phyloP scores from a whole-genome alignment of 2,329 filamentous ascomycete species.

The Penicillium sp. region DNA sequence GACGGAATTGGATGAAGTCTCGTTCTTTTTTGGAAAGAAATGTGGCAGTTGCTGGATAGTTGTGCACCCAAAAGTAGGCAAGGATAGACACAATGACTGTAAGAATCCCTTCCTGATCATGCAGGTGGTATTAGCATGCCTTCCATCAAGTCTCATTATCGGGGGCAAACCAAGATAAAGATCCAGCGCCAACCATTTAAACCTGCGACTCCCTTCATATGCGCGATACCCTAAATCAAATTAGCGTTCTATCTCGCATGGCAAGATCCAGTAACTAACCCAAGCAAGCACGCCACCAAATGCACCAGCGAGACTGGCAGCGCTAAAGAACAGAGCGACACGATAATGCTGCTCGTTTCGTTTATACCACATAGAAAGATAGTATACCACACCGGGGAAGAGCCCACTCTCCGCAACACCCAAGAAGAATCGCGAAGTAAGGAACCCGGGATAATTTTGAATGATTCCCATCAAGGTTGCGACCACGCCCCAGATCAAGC shows the following conservation, averaged over 20 bases:
- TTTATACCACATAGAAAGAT: slow-evolving; percentile 64
- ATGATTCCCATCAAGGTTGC: slow-evolving; percentile 51
- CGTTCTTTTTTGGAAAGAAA: slow-evolving; percentile 52
- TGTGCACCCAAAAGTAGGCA: slow-evolving; percentile 43
- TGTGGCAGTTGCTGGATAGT: slow-evolving; percentile 43
- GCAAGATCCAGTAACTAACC: slow-evolving; percentile 3
- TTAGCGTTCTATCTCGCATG: neutral
- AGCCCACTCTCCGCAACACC: slow-evolving; percentile 54
- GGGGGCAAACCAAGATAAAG: slow-evolving; percentile 53
- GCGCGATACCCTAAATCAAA: slow-evolving; percentile 45
- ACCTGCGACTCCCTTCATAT: slow-evolving; percentile 47
- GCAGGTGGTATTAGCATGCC: neutral
- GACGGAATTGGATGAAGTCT: slow-evolving; percentile 58
- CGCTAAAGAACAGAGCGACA: slow-evolving; percentile 60
- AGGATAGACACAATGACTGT: slow-evolving; percentile 56
- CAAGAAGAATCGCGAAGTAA: slow-evolving; percentile 51
- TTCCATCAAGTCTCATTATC: neutral
- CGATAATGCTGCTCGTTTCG: slow-evolving; percentile 58
- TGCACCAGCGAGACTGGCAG: slow-evolving; percentile 57
- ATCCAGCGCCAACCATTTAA: slow-evolving; percentile 62
- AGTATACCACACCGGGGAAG: slow-evolving; percentile 56
- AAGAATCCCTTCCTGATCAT: slow-evolving; percentile 62
- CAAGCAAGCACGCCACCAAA: slow-evolving; percentile 61
- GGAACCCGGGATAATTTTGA: slow-evolving; percentile 48
- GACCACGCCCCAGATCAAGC: slow-evolving; percentile 51